A percentile compares a stretch with the other conserved stretches of the same genome.
Conservation (phyloP, 2,329 filamentous ascomycete species). For the Fusarium xyrophilum region DNA sequence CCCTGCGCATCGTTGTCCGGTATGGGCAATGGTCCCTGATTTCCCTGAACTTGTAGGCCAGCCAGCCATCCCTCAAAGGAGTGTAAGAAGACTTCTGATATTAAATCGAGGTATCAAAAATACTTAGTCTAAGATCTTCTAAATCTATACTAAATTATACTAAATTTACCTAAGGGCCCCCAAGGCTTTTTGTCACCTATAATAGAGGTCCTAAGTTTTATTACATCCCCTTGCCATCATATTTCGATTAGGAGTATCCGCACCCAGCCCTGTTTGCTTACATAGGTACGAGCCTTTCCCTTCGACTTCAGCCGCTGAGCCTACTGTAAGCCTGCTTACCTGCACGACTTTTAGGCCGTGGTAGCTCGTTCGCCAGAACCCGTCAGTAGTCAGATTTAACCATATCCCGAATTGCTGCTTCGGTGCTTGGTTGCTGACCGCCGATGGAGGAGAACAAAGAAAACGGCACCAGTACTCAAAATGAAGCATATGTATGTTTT, state of each 20-base stretch:
- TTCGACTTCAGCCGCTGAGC: constrained; percentile 35
- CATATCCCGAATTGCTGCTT: constrained; percentile 18
- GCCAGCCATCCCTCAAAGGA: constrained; percentile 25
- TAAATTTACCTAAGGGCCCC: no score
- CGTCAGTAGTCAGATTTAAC: constrained; percentile 38
- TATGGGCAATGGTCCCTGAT: constrained; percentile 29
- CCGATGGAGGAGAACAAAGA: constrained; percentile 18
- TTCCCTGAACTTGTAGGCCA: constrained; percentile 25
- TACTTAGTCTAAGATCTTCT: no score
- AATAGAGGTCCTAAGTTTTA: no score
- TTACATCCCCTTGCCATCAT: no score
- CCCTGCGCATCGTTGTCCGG: constrained; percentile 20
- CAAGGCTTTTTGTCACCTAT: no score
- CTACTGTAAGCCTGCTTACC: constrained; percentile 32
- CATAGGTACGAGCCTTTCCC: constrained; percentile 38
- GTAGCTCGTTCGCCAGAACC: background rate
- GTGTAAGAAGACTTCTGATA: no score
- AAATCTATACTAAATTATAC: no score
- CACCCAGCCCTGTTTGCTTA: constrained; percentile 39
- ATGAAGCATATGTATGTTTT: constrained; percentile 18
- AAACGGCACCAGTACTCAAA: background rate
- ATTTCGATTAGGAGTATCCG: constrained; percentile 25
- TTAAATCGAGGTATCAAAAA: no score
- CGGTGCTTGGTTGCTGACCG: constrained; percentile 32
- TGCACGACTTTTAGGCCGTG: constrained; percentile 22